A percentile compares a stretch with the other conserved stretches of the same genome.
Evolutionary conservation across 768 basidiomycete species (phyloP).

Genomic region (Naganishia kalamii): DNA sequence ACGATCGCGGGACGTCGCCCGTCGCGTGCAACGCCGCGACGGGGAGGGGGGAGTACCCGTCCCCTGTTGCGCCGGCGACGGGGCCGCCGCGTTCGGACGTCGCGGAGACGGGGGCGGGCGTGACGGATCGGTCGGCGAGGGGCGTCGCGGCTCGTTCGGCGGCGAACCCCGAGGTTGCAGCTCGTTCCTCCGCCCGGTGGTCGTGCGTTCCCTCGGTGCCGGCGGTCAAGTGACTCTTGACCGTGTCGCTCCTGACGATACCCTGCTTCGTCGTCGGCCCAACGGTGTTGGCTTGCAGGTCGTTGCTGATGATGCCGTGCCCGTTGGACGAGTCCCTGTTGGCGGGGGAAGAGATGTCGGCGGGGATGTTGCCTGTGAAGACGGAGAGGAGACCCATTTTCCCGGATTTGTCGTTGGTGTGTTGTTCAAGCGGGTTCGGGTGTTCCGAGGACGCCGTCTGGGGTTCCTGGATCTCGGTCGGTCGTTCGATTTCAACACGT

Average conservation of each 20-base stretch:
- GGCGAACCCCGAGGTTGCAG: neutral
- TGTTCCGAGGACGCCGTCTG: constrained; percentile 4
- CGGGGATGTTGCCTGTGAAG: constrained; percentile 18
- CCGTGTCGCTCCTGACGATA: constrained; percentile 8
- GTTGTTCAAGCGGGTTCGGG: neutral
- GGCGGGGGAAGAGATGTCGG: neutral
- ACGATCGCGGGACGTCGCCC: neutral
- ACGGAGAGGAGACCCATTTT: constrained; percentile 23
- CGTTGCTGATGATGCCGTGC: constrained; percentile 1
- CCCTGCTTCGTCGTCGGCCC: neutral
- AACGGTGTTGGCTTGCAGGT: constrained; percentile 7
- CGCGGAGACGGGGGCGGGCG: neutral
- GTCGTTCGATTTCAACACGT: neutral
- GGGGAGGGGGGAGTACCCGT: neutral
- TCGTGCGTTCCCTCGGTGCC: neutral
- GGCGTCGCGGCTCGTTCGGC: neutral
- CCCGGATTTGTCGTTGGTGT: neutral
- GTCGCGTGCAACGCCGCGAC: neutral
- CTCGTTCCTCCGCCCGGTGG: neutral
- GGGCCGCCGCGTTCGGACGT: constrained; percentile 5
- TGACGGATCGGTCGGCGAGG: neutral
- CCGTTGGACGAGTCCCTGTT: neutral
- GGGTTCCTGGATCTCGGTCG: neutral
- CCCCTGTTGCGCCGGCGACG: neutral
- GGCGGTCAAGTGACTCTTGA: constrained; percentile 10